phyloP scores from a whole-genome alignment of 1,284 basidiomycete genomes.

The Ustilago bromivora region DNA sequence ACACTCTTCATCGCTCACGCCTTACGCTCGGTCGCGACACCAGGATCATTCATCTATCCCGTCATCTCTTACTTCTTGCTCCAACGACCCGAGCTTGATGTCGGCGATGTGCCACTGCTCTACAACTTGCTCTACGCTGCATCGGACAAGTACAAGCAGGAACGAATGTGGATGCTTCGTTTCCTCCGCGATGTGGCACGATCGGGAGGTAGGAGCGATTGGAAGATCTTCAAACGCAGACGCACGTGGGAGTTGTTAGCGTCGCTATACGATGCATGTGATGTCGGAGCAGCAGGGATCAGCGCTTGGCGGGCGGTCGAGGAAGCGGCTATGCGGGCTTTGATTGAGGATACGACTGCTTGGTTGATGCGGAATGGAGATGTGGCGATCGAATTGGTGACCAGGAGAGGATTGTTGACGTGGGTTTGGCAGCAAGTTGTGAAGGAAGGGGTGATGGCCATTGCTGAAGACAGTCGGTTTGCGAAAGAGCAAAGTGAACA shows the following conservation, averaged over 20 bases:
- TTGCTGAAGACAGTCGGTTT: slow-evolving; percentile 8
- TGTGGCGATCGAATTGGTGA: slow-evolving; percentile 52
- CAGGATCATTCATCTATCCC: slow-evolving; percentile 83
- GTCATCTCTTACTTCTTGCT: slow-evolving; percentile 83
- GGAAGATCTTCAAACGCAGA: slow-evolving; percentile 81
- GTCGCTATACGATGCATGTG: slow-evolving; percentile 78
- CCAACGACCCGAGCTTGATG: slow-evolving; percentile 82
- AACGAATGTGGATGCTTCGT: slow-evolving; percentile 86
- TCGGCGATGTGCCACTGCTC: slow-evolving; percentile 83
- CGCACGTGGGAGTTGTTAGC: slow-evolving; percentile 89
- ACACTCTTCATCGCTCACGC: slow-evolving; percentile 84
- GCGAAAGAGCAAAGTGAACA: neutral
- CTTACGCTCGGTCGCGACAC: slow-evolving; percentile 81
- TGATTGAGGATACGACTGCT: slow-evolving; percentile 41
- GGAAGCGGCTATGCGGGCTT: slow-evolving; percentile 33
- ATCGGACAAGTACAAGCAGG: slow-evolving; percentile 79
- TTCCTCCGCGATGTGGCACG: slow-evolving; percentile 85
- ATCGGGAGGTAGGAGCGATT: slow-evolving; percentile 77
- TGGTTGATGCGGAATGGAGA: slow-evolving; percentile 38
- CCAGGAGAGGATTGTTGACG: slow-evolving; percentile 43
- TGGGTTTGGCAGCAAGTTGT: slow-evolving; percentile 56
- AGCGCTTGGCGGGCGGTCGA: slow-evolving; percentile 31
- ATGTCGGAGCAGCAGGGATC: slow-evolving; percentile 67
- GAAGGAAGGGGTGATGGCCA: slow-evolving; percentile 29
- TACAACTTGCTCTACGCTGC: slow-evolving; percentile 83